Evolutionary conservation across 495 filamentous ascomycete species (phyloP).

Genomic region (Entonaema liquescens): DNA sequence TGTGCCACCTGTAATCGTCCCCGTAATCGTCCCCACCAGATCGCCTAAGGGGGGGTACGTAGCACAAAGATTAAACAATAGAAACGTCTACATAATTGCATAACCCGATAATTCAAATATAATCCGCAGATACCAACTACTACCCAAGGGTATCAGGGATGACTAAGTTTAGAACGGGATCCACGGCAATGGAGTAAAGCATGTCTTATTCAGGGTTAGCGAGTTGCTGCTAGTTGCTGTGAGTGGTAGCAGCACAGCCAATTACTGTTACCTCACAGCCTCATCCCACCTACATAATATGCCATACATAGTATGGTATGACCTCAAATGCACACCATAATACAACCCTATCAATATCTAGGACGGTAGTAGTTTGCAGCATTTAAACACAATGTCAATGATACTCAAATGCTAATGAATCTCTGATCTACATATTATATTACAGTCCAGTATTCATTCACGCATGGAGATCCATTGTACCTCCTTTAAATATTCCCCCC

Average conservation of each 20-base stretch:
- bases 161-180: conserved; percentile 15
- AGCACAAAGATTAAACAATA: background rate
- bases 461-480: conserved; percentile 13
- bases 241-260: conserved; percentile 10
- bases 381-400: conserved; percentile 14
- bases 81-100: background rate
- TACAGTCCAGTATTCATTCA: conserved; percentile 22
- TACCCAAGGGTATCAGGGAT: background rate
- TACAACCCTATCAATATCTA: background rate
- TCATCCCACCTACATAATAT: no score
- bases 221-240: no score
- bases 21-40: conserved; percentile 35
- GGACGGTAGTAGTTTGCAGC: conserved; percentile 1
- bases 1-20: conserved; percentile 39
- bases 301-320: no score
- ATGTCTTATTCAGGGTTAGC: conserved; percentile 8
- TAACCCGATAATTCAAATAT: background rate
- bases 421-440: conserved; percentile 16
- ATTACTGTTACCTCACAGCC: conserved; percentile 6
- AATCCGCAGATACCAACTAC: background rate
- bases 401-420: conserved; percentile 20
- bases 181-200: background rate
- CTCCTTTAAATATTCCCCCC: conserved; percentile 6
- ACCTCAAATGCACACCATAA: background rate
- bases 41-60: conserved; percentile 20